Conservation (phyloP, 179 eudicot species). For the Nepenthes alata region DNA sequence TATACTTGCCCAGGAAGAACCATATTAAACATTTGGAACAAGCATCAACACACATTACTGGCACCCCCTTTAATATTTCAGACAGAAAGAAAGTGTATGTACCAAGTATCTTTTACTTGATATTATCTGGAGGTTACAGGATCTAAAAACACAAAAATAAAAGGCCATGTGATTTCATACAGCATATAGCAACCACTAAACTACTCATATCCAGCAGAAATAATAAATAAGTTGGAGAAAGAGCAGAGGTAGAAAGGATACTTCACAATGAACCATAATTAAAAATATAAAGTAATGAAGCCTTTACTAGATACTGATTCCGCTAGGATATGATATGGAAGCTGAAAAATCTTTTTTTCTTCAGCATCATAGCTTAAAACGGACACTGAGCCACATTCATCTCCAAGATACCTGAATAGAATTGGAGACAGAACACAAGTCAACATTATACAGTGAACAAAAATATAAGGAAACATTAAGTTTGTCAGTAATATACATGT, state of each 20-base stretch:
- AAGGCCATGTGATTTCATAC: no score
- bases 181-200: no score
- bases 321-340: conserved; percentile 52
- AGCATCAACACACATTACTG: no score
- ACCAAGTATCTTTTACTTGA: no score
- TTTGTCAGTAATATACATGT: conserved; percentile 46
- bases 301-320: conserved; percentile 58
- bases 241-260: not conserved
- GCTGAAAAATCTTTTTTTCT: conserved; percentile 41
- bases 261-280: not conserved
- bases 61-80: no score
- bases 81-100: no score
- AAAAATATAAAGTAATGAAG: conserved; percentile 4
- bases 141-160: no score
- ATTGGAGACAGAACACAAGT: not conserved
- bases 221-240: not conserved
- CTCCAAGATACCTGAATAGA: conserved; percentile 76
- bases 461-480: not conserved
- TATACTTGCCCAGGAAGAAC: no score
- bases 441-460: not conserved
- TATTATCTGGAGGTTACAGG: no score
- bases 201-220: no score
- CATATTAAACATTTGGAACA: no score
- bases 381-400: conserved; percentile 65
- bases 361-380: conserved; percentile 56